phyloP scores from a whole-genome alignment of 2,329 filamentous ascomycete species.

The Rhynchosporium secalis region DNA sequence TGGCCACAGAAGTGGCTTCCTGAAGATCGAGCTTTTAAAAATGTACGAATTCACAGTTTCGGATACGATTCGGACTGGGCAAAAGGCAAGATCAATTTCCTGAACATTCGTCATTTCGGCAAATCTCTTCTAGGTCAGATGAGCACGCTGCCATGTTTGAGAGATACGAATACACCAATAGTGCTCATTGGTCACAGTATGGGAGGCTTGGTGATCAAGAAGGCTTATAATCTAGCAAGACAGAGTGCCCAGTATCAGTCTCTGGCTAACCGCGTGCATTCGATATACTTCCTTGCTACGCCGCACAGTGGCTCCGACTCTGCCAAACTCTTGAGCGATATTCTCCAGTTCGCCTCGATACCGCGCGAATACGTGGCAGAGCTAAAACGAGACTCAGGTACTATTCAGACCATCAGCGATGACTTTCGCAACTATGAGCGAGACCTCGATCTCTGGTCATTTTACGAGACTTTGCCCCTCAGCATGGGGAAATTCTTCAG shows the following conservation, averaged over 20 bases:
- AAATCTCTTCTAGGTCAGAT: constrained; percentile 38
- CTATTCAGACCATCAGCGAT: constrained; percentile 39
- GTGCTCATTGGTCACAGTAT: constrained; percentile 49
- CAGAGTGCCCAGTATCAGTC: constrained; percentile 19
- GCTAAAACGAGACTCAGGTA: constrained; percentile 38
- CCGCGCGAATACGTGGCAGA: constrained; percentile 36
- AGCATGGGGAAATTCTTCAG: constrained; percentile 32
- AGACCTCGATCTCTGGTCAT: constrained; percentile 43
- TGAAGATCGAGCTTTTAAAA: constrained; percentile 36
- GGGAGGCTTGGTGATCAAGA: constrained; percentile 44
- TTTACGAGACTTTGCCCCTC: constrained; percentile 47
- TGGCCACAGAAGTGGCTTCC: constrained; percentile 43
- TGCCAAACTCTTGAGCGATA: constrained; percentile 20
- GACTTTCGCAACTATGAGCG: constrained; percentile 38
- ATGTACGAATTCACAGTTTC: constrained; percentile 40
- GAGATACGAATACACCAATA: constrained; percentile 40
- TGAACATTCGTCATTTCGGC: constrained; percentile 40
- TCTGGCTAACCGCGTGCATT: constrained; percentile 31
- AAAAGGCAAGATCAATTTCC: constrained; percentile 16
- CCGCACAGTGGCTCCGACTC: constrained; percentile 37
- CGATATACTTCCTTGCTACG: constrained; percentile 42
- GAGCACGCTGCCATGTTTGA: constrained; percentile 22
- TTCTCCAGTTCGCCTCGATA: constrained; percentile 13
- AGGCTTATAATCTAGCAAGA: constrained; percentile 33
- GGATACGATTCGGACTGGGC: constrained; percentile 39